phyloP scores from a whole-genome alignment of 768 basidiomycete species.

The Mycena metata region DNA sequence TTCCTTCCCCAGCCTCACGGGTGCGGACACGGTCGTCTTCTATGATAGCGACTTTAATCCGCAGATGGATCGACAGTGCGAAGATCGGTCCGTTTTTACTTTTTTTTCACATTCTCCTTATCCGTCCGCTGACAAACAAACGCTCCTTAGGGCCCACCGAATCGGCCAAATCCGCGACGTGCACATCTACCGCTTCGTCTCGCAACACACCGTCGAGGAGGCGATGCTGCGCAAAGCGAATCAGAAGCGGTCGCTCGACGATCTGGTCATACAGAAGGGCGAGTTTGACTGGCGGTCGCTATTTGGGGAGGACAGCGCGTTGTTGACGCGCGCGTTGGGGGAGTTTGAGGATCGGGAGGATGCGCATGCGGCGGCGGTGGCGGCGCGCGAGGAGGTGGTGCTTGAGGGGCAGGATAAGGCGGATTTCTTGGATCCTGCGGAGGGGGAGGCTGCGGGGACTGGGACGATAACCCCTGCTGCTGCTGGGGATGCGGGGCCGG shows the following conservation, averaged over 20 bases:
- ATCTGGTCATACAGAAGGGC: conserved; percentile 92
- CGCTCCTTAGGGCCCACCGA: conserved; percentile 83
- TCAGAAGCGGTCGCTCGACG: conserved; percentile 93
- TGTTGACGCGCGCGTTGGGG: conserved; percentile 82
- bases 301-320: conserved; percentile 74
- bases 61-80: conserved; percentile 97
- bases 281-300: conserved; percentile 95
- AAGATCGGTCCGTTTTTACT: conserved; percentile 78
- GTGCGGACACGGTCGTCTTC: conserved; percentile 96
- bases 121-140: conserved; percentile 15
- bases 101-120: background rate
- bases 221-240: conserved; percentile 98
- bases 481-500: background rate
- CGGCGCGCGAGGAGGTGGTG: conserved; percentile 78
- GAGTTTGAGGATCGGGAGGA: conserved; percentile 93
- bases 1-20: conserved; percentile 69
- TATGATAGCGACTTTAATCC: conserved; percentile 98
- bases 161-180: conserved; percentile 98
- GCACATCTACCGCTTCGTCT: conserved; percentile 95
- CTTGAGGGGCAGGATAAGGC: conserved; percentile 84
- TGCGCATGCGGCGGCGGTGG: conserved; percentile 82
- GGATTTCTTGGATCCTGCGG: conserved; percentile 68
- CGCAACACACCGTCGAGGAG: conserved; percentile 92
- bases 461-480: background rate
- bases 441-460: conserved; percentile 43